Evolutionary conservation across 208 protist genomes (phyloP).

Genomic region (Endotrypanum monterogeii): DNA sequence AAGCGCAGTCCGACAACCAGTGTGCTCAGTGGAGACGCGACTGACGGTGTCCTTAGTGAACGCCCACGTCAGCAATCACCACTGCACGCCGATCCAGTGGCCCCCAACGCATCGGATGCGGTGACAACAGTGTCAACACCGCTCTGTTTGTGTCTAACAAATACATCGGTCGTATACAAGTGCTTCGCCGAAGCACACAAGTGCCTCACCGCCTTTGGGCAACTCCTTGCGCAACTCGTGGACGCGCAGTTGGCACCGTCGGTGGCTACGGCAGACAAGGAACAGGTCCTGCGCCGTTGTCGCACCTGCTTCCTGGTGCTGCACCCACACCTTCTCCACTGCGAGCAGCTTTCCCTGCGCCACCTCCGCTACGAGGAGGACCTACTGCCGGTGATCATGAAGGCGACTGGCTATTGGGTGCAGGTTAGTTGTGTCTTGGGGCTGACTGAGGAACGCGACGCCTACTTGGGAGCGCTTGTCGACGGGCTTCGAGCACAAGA

Average conservation of each 20-base stretch:
- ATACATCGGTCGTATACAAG: conserved; percentile 12
- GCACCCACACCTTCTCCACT: conserved; percentile 33
- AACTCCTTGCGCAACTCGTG: conserved; percentile 29
- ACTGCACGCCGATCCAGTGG: neutral
- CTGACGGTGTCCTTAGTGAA: neutral
- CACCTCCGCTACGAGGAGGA: conserved; percentile 42
- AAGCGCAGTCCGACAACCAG: neutral
- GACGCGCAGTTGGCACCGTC: conserved; percentile 7
- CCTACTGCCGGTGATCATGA: conserved; percentile 52
- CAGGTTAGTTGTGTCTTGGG: conserved; percentile 41
- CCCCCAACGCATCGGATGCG: neutral
- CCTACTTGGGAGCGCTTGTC: conserved; percentile 49
- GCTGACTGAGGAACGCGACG: conserved; percentile 43
- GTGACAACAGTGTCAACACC: neutral
- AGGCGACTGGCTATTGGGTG: conserved; percentile 46
- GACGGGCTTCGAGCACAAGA: conserved; percentile 25
- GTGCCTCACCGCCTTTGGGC: conserved; percentile 21
- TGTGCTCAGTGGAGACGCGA: neutral
- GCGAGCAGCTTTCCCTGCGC: conserved; percentile 24
- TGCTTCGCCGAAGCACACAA: conserved; percentile 29
- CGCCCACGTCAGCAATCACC: neutral
- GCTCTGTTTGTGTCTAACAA: conserved; percentile 15
- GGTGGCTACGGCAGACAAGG: neutral
- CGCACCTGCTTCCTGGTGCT: conserved; percentile 21
- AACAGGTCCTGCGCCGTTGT: conserved; percentile 2